Conservation (phyloP, 1,284 basidiomycete species). For the Pseudozyma thailandica region DNA sequence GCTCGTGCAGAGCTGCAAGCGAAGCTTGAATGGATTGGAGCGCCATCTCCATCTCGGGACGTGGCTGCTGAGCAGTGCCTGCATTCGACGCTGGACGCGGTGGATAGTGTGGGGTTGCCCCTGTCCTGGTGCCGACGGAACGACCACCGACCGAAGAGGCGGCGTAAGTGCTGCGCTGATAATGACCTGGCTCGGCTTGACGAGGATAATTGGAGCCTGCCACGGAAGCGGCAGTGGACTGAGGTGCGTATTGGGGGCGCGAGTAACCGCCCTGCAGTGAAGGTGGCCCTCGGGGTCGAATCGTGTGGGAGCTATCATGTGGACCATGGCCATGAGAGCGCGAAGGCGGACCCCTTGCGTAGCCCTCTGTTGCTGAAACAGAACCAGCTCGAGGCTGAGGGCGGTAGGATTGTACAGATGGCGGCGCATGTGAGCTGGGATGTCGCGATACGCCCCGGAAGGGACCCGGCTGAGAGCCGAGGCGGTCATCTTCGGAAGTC, state of each 20-base stretch:
- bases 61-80: conserved; percentile 25
- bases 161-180: conserved; percentile 47
- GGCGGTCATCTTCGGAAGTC: conserved; percentile 32
- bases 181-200: conserved; percentile 23
- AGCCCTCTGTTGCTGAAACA: conserved; percentile 32
- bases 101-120: conserved; percentile 17
- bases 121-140: conserved; percentile 32
- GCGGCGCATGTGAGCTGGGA: conserved; percentile 19
- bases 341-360: conserved; percentile 24
- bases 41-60: conserved; percentile 59
- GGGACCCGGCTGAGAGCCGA: conserved; percentile 29
- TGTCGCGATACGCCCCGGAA: conserved; percentile 23
- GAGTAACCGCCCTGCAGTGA: conserved; percentile 35
- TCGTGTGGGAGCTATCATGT: conserved; percentile 9
- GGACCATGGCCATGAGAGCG: conserved; percentile 29
- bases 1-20: conserved; percentile 86
- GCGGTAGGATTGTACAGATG: conserved; percentile 30
- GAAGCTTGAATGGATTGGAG: conserved; percentile 87
- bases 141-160: conserved; percentile 60
- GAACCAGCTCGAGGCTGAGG: conserved; percentile 35
- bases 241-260: conserved; percentile 23
- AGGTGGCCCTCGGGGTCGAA: conserved; percentile 28
- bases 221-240: conserved; percentile 37
- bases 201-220: conserved; percentile 39
- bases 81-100: conserved; percentile 40